A percentile compares a stretch with the other conserved stretches of the same genome.
Conservation (phyloP, 257 asterid species). For the Primulina eburnea region DNA sequence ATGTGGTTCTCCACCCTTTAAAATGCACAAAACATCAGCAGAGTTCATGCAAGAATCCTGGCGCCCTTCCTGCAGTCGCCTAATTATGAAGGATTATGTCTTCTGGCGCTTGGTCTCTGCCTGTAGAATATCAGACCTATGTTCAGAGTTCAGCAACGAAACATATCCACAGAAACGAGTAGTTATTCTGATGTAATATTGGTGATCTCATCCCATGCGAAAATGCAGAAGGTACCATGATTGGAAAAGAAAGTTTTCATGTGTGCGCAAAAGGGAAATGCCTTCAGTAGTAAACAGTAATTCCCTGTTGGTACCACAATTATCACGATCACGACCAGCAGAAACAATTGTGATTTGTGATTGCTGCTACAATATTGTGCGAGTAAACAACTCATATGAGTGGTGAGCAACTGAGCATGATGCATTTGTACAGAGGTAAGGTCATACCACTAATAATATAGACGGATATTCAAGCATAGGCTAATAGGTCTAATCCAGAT, state of each 20-base stretch:
- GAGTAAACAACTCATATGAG: too few relatives aligned
- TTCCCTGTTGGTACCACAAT: background rate
- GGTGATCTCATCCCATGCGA: background rate
- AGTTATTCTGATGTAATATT: too few relatives aligned
- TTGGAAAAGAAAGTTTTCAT: background rate
- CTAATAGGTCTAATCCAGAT: background rate
- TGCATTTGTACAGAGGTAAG: background rate
- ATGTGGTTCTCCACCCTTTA: slow-evolving; percentile 32
- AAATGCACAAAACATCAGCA: slow-evolving; percentile 22
- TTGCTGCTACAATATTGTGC: too few relatives aligned
- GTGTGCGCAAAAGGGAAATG: background rate
- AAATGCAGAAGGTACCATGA: background rate
- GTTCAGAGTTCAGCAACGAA: background rate
- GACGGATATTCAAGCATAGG: too few relatives aligned
- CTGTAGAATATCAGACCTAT: slow-evolving; percentile 25
- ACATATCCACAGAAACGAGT: background rate
- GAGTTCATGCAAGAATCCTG: slow-evolving; percentile 16
- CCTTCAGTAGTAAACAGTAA: background rate
- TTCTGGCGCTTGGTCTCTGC: slow-evolving; percentile 48
- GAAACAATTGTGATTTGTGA: background rate
- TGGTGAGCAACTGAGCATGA: background rate
- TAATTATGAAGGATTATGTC: slow-evolving; percentile 30
- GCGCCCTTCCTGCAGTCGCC: slow-evolving; percentile 2
- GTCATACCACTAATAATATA: too few relatives aligned
- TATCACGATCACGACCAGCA: background rate